Evolutionary conservation across 495 filamentous ascomycete genomes (phyloP).

Genomic region (Xylaria curta): DNA sequence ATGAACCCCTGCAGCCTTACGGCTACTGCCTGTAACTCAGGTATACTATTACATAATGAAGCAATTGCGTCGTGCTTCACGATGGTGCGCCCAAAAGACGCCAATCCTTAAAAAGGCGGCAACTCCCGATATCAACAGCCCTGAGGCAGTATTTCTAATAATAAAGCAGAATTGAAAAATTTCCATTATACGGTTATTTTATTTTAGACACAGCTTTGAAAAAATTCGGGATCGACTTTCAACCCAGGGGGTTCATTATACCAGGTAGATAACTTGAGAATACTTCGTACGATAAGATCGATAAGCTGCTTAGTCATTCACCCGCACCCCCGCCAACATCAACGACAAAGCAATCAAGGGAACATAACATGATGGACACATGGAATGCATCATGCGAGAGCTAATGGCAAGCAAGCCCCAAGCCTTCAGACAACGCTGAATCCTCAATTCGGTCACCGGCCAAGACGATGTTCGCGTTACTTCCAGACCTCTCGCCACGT

Average conservation of each 20-base stretch:
- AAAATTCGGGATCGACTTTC: not conserved
- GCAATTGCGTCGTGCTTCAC: constrained; percentile 16
- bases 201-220: not conserved
- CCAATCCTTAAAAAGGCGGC: not conserved
- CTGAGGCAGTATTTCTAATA: not conserved
- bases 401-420: not conserved
- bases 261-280: not conserved
- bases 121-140: not conserved
- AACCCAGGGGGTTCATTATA: too few relatives aligned
- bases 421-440: not conserved
- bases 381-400: constrained; percentile 2
- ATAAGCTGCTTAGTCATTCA: constrained; percentile 29
- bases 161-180: not conserved
- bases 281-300: constrained; percentile 24
- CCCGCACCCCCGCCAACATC: constrained; percentile 14
- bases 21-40: constrained; percentile 4
- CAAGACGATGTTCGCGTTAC: constrained; percentile 65
- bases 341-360: not conserved
- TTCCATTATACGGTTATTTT: not conserved
- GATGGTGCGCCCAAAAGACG: not conserved
- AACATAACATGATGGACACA: constrained; percentile 9
- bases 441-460: constrained; percentile 12
- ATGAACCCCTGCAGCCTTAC: constrained; percentile 32
- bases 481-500: constrained; percentile 74
- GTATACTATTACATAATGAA: constrained; percentile 28